Evolutionary conservation across 2,329 filamentous ascomycete genomes (phyloP), one percentile per base, ranked within the genome.

Genomic region (Penicillium fuscoglaucum): DNA sequence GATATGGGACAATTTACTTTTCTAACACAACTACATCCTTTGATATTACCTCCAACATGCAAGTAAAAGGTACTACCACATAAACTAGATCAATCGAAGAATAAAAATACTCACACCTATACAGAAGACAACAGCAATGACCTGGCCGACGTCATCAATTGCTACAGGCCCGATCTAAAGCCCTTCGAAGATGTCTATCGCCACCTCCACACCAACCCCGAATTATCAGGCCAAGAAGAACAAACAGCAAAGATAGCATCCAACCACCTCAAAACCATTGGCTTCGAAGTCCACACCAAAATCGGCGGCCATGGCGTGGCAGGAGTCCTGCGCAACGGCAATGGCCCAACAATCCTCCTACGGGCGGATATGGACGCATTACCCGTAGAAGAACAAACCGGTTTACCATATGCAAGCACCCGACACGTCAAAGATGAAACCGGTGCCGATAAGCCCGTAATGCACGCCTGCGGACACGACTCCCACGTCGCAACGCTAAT

Each of bases 391-490:
- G 86, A 88, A 68, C 70, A 75, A 21, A 87, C 84, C 0, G 80
- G 78, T 0, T 70, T 88, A 0, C 66, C 74, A 0, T 88, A 87
- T 66, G 81, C 84, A 0, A 86, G 83, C 66, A 81, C 66, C 13
- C 75, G 63, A 59, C 69, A 64, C 10, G 76, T 78, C 67, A 73
- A 72, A 33, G 79, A 82, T 61, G 57, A 69, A 2, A 77, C 82
- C 9, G 83, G 83, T 0, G 68, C 75, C 0, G 74, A 78, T 54
- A 80, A 81, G 52, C 82, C 83, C 0, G 82, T 87, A 0, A 89
- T 89, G 86, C 87, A 89, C 70, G 86, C 86, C 24, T 89, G 86
- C 68, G 87, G 87, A 0, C 87, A 89, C 65, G 86, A 88, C 63
- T 84, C 87, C 76, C 86, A 90, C 67, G 83, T 88, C 28, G 79